Evolutionary conservation across 2,329 filamentous ascomycete species (phyloP).

Genomic region (Decorospora gaudefroyi): DNA sequence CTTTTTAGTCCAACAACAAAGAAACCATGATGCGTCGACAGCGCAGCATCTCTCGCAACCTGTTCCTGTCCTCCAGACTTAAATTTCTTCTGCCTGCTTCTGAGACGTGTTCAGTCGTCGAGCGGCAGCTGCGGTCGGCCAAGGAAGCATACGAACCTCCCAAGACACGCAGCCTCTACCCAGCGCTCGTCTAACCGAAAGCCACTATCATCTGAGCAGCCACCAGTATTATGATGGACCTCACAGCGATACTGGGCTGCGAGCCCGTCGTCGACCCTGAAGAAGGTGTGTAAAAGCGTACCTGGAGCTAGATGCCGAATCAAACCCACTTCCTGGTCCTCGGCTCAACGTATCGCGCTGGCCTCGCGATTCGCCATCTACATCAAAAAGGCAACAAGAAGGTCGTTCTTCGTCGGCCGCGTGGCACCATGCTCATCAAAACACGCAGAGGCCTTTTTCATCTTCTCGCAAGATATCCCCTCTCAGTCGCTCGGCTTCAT

Average conservation of each 20-base stretch:
- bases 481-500: constrained; percentile 76
- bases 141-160: constrained; percentile 8
- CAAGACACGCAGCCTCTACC: constrained; percentile 9
- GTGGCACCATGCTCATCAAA: constrained; percentile 20
- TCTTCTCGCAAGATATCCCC: constrained; percentile 77
- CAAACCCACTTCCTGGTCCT: constrained; percentile 14
- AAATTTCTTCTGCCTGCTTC: background rate
- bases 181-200: constrained; percentile 1
- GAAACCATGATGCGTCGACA: constrained; percentile 14
- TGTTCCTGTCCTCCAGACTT: background rate
- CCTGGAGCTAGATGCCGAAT: constrained; percentile 15
- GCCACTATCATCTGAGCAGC: constrained; percentile 11
- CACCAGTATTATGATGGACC: constrained; percentile 26
- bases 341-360: constrained; percentile 23
- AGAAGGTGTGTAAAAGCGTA: constrained; percentile 57
- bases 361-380: constrained; percentile 25
- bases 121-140: constrained; percentile 4
- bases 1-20: constrained; percentile 3
- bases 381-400: background rate
- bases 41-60: constrained; percentile 4
- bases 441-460: constrained; percentile 75
- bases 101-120: background rate
- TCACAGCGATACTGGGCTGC: constrained; percentile 46
- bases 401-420: background rate
- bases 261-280: constrained; percentile 61